phyloP scores from a whole-genome alignment of 208 protist genomes.

The Crithidia fasciculata region DNA sequence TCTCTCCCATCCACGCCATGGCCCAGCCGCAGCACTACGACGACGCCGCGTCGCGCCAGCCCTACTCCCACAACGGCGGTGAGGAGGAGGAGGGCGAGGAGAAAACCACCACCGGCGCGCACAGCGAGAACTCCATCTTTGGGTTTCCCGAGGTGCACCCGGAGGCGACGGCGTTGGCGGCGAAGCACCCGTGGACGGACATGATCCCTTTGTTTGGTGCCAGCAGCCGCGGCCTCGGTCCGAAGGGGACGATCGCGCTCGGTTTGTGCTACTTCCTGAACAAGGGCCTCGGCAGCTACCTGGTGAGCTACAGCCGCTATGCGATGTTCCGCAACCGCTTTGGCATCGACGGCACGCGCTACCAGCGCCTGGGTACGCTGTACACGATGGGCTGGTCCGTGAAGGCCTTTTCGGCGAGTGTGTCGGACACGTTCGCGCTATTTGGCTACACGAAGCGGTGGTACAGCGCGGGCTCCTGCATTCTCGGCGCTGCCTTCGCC shows the following conservation, averaged over 20 bases:
- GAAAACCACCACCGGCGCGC: neutral
- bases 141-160: slow-evolving; percentile 28
- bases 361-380: slow-evolving; percentile 60
- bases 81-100: neutral
- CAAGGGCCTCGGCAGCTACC: slow-evolving; percentile 50
- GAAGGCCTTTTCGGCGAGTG: slow-evolving; percentile 59
- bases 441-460: slow-evolving; percentile 75
- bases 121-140: neutral
- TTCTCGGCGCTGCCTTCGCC: slow-evolving; percentile 43
- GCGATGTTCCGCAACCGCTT: slow-evolving; percentile 62
- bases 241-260: slow-evolving; percentile 38
- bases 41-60: slow-evolving; percentile 1
- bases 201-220: slow-evolving; percentile 51
- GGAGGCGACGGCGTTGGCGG: slow-evolving; percentile 26
- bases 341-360: slow-evolving; percentile 42
- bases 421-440: slow-evolving; percentile 58
- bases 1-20: neutral
- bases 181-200: slow-evolving; percentile 17
- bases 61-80: neutral
- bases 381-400: slow-evolving; percentile 60
- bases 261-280: slow-evolving; percentile 51
- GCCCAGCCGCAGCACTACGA: neutral
- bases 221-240: slow-evolving; percentile 47
- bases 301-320: slow-evolving; percentile 37
- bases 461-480: slow-evolving; percentile 51